A percentile compares a stretch with the other conserved stretches of the same genome.
Evolutionary conservation across 805 yeast genomes (phyloP).

Genomic region (Komagataella mondaviorum): DNA sequence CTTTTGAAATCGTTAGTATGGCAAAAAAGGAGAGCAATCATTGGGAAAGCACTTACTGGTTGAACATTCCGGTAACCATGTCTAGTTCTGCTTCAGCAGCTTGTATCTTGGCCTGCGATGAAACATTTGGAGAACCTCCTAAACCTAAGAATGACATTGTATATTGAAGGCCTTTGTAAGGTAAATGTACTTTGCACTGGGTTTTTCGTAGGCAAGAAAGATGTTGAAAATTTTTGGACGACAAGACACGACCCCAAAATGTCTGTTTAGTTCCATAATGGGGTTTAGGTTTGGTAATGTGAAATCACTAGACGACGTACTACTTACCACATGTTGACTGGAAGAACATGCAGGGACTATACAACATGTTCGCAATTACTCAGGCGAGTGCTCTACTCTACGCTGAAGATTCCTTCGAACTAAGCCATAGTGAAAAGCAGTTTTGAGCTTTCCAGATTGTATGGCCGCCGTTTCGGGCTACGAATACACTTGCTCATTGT

Average conservation of each 20-base stretch:
- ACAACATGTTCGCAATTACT: no score
- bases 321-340: no score
- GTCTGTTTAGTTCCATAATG: background rate
- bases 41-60: conserved; percentile 23
- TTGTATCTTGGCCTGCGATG: conserved; percentile 62
- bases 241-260: background rate
- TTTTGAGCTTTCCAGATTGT: no score
- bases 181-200: background rate
- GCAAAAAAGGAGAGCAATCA: conserved; percentile 1
- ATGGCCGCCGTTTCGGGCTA: no score
- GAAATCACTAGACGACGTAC: background rate
- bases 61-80: conserved; percentile 97
- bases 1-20: conserved; percentile 10
- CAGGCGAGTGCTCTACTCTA: no score
- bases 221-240: background rate
- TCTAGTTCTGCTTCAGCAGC: conserved; percentile 97
- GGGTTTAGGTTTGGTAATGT: background rate
- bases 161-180: background rate
- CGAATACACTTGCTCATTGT: no score
- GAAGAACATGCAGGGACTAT: no score
- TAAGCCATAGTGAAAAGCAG: no score
- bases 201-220: background rate
- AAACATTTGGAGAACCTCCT: conserved; percentile 57
- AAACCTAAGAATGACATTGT: conserved; percentile 62
- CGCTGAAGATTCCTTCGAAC: no score